These are phyloP conservation scores for Ophiostoma pallidulum DNA, from an alignment of 2,329 filamentous ascomycete species.

Conservation along the genomic window DNA sequence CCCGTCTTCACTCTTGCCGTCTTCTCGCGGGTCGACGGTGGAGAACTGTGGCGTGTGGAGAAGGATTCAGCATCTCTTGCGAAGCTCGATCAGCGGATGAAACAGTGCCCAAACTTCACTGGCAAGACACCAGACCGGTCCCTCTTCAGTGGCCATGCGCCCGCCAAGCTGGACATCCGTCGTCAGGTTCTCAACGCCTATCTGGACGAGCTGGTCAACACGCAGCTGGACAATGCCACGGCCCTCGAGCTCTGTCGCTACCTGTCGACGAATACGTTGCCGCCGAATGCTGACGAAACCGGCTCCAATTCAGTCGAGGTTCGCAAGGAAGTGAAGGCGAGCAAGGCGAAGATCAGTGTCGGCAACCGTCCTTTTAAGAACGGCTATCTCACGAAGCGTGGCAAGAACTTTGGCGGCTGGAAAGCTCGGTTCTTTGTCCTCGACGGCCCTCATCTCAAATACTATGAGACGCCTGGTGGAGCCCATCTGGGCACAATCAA, in stretches of 20 bases:
- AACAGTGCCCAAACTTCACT: slow-evolving; percentile 60
- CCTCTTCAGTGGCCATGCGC: slow-evolving; percentile 85
- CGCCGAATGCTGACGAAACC: slow-evolving; percentile 51
- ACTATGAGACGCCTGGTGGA: slow-evolving; percentile 85
- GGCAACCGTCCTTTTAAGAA: slow-evolving; percentile 64
- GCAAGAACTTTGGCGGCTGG: slow-evolving; percentile 99
- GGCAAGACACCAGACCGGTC: slow-evolving; percentile 74
- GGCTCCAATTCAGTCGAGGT: slow-evolving; percentile 27
- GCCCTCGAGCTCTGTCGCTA: slow-evolving; percentile 81
- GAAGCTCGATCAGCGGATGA: slow-evolving; percentile 74
- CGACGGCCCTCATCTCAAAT: slow-evolving; percentile 60
- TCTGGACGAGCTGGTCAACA: slow-evolving; percentile 76
- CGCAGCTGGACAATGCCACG: slow-evolving; percentile 64
- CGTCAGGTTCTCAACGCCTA: slow-evolving; percentile 74
- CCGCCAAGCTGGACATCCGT: slow-evolving; percentile 84
- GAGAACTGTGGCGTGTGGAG: slow-evolving; percentile 87
- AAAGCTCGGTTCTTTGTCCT: slow-evolving; percentile 66
- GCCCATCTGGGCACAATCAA: slow-evolving; percentile 91
- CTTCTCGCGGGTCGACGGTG: slow-evolving; percentile 63
- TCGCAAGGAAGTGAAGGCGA: slow-evolving; percentile 22
- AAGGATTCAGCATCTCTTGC: slow-evolving; percentile 77
- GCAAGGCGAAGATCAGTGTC: slow-evolving; percentile 39
- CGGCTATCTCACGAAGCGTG: slow-evolving; percentile 90
- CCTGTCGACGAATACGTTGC: slow-evolving; percentile 59
- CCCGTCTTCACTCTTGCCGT: slow-evolving; percentile 89